phyloP scores from a whole-genome alignment of 768 basidiomycete species.

The Scleroderma citrinum region DNA sequence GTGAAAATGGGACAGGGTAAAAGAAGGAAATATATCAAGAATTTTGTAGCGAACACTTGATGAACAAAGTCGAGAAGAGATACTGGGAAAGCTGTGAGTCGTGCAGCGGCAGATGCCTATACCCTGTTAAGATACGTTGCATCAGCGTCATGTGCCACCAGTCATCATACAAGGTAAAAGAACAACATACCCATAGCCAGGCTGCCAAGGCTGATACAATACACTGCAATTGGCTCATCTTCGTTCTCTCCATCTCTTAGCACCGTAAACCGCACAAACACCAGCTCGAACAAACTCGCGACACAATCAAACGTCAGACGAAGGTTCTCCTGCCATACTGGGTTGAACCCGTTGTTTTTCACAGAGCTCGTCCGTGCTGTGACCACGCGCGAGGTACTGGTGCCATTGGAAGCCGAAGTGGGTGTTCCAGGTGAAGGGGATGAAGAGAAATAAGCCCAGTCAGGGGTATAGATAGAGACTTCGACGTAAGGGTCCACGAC shows the following conservation, averaged over 20 bases:
- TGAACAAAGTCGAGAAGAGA: constrained; percentile 91
- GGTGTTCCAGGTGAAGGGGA: constrained; percentile 5
- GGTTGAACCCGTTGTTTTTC: constrained; percentile 90
- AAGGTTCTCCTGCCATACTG: constrained; percentile 71
- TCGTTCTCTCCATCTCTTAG: constrained; percentile 58
- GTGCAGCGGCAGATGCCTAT: constrained; percentile 84
- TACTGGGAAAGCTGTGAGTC: constrained; percentile 84
- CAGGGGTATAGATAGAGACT: constrained; percentile 69
- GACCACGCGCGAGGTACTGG: constrained; percentile 39
- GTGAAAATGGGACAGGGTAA: neutral
- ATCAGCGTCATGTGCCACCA: neutral
- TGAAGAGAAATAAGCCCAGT: constrained; percentile 46
- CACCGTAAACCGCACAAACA: constrained; percentile 79
- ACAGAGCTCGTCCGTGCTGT: constrained; percentile 55
- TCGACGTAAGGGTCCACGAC: constrained; percentile 74
- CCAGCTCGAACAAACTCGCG: constrained; percentile 71
- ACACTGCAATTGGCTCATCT: constrained; percentile 63
- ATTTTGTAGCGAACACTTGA: constrained; percentile 50
- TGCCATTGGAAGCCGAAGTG: constrained; percentile 11
- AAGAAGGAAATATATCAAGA: constrained; percentile 8
- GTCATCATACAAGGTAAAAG: neutral
- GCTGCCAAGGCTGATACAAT: constrained; percentile 66
- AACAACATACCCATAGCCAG: constrained; percentile 60
- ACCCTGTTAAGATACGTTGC: constrained; percentile 53
- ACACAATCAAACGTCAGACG: constrained; percentile 70